phyloP scores from a whole-genome alignment of 306 rosid species.

The Gastrolobium villosum region DNA sequence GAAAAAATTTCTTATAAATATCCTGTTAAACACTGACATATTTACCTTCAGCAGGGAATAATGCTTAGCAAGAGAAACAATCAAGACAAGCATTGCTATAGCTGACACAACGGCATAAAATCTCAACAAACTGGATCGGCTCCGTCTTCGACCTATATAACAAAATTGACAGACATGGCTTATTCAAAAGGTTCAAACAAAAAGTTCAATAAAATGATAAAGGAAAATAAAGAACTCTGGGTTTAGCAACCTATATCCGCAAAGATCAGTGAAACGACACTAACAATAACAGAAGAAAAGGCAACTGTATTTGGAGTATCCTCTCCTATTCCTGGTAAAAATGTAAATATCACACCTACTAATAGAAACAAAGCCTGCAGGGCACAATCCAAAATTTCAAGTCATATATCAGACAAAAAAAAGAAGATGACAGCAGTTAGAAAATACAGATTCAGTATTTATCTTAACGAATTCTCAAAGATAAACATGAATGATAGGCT shows the following conservation, averaged over 20 bases:
- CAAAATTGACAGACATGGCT: slow-evolving; percentile 35
- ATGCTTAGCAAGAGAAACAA: slow-evolving; percentile 54
- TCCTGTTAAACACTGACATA: slow-evolving; percentile 1
- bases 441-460: neutral
- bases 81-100: slow-evolving; percentile 51
- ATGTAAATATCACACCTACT: slow-evolving; percentile 54
- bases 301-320: slow-evolving; percentile 60
- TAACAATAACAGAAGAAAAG: slow-evolving; percentile 57
- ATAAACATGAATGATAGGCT: neutral
- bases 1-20: neutral
- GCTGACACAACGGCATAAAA: slow-evolving; percentile 63
- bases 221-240: slow-evolving; percentile 3
- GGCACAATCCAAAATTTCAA: slow-evolving; percentile 40
- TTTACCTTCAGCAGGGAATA: slow-evolving; percentile 69
- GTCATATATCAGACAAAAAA: slow-evolving; percentile 30
- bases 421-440: neutral
- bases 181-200: slow-evolving; percentile 8
- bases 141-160: slow-evolving; percentile 76
- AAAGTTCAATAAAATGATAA: slow-evolving; percentile 16
- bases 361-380: slow-evolving; percentile 72
- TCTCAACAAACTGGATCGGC: slow-evolving; percentile 65
- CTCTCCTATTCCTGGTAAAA: slow-evolving; percentile 50
- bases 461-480: neutral
- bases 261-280: slow-evolving; percentile 58
- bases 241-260: slow-evolving; percentile 73